phyloP scores from a whole-genome alignment of 2,329 filamentous ascomycete species.

The Diplodia corticola region DNA sequence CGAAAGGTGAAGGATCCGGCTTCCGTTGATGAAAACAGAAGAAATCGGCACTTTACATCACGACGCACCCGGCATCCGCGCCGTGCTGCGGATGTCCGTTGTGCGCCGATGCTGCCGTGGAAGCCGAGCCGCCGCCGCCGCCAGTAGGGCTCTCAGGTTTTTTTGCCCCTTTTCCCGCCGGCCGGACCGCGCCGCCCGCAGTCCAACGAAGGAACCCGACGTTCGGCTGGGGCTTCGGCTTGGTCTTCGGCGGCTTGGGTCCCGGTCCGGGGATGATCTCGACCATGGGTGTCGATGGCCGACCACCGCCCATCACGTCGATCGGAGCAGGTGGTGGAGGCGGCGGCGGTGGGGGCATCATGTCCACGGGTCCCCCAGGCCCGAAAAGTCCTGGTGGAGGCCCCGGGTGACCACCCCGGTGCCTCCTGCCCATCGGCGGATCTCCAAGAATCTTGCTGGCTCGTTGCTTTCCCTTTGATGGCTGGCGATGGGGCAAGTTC shows the following conservation, averaged over 20 bases:
- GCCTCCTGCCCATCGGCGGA: conserved; percentile 24
- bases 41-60: conserved; percentile 22
- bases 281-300: neutral
- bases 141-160: conserved; percentile 29
- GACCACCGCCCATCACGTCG: conserved; percentile 21
- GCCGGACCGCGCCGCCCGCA: conserved; percentile 26
- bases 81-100: conserved; percentile 13
- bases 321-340: conserved; percentile 23
- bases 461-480: conserved; percentile 17
- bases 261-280: neutral
- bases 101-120: conserved; percentile 6
- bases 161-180: conserved; percentile 32
- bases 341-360: conserved; percentile 26
- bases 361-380: neutral
- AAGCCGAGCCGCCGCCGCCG: conserved; percentile 16
- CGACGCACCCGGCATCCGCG: conserved; percentile 20
- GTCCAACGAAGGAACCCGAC: conserved; percentile 32
- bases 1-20: conserved; percentile 12
- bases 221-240: conserved; percentile 24
- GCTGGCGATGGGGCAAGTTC: conserved; percentile 4
- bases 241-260: conserved; percentile 18
- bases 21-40: neutral
- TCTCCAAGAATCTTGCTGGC: conserved; percentile 2
- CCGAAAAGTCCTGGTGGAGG: neutral
- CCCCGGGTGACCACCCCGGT: conserved; percentile 18